These are phyloP conservation scores for Fusarium dimerum DNA, from an alignment of 2,329 filamentous ascomycete genomes.

Conservation along the genomic window DNA sequence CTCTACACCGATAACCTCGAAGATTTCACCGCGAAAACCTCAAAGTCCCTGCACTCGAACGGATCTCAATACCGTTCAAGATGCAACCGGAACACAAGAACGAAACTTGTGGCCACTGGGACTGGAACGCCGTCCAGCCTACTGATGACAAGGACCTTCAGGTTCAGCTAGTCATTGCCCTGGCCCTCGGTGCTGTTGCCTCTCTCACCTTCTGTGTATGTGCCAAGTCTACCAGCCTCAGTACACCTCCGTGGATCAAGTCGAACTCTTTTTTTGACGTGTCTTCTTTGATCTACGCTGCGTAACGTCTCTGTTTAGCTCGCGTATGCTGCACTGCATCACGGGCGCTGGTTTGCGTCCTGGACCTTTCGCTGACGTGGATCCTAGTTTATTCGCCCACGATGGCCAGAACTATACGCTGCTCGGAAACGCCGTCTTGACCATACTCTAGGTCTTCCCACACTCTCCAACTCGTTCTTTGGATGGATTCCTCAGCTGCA, in stretches of 20 bases:
- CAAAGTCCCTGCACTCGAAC: too few relatives aligned
- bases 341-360: not conserved
- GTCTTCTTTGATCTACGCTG: not conserved
- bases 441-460: conserved; percentile 63
- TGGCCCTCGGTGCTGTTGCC: conserved; percentile 67
- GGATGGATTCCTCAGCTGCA: conserved; percentile 92
- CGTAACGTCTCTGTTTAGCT: not conserved
- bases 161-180: conserved; percentile 73
- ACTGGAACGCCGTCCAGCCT: conserved; percentile 25
- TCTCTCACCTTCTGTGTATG: conserved; percentile 77
- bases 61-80: too few relatives aligned
- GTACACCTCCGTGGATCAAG: too few relatives aligned
- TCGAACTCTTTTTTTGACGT: not conserved
- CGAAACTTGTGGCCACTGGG: too few relatives aligned
- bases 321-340: too few relatives aligned
- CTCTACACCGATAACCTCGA: too few relatives aligned
- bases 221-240: conserved; percentile 6
- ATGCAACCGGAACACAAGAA: too few relatives aligned
- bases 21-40: too few relatives aligned
- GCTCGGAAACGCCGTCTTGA: conserved; percentile 78
- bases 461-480: conserved; percentile 80
- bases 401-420: conserved; percentile 90
- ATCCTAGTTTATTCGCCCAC: conserved; percentile 73
- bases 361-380: not conserved
- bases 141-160: conserved; percentile 45